Evolutionary conservation across 108 stramenopile species (phyloP), one percentile per base, ranked within the genome.

Genomic region (Nitzschia sp.): DNA sequence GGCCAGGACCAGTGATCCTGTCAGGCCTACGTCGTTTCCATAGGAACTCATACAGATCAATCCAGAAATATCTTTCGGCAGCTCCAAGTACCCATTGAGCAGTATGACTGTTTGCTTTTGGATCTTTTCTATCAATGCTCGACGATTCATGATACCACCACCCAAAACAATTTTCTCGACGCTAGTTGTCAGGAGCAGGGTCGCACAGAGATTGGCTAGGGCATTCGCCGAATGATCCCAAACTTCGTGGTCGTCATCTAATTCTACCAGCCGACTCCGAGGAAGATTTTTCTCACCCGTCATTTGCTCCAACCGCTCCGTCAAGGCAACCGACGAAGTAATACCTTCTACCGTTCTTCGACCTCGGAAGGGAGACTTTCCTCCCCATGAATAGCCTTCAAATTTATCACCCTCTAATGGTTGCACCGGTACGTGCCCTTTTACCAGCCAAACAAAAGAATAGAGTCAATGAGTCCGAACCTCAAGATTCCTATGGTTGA

Each of bases 181-280:
- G 6, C 90, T 91, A 6, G 69, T 79, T 1, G 89, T 78, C 41
- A 98, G 79, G 0, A 96, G 66, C 26, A 97, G 62, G 9, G 85
- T 91, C 0, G 81, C 89, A 69, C 96, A 97, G 1, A 97, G 80
- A 65, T 93, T 91, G 47, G 94, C 96, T 58, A 98, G 73, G 50
- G 96, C 88, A 75, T 97, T 96, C 3, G 97, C 93, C 13, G 87
- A 87, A 59, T 93, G 88, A 34, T 89, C 79, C 96, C 96, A 98
- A 17, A 96, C 57, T 58, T 73, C 77, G 68, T 98, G 81, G 44
- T 89, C 80, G 65, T 98, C 92, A 15, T 68, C 53, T 0, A 97
- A 60, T 5, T 75, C 66, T 0, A 80, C 69, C 25, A 98, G 68
- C 11, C 82, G 45, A 26, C 50, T 57, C 35, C 90, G 71, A 16